Percentiles rank a stretch among this genome's conserved stretches.
phyloP scores from a whole-genome alignment of 116 monocot species.

The Phalaenopsis hybrid region DNA sequence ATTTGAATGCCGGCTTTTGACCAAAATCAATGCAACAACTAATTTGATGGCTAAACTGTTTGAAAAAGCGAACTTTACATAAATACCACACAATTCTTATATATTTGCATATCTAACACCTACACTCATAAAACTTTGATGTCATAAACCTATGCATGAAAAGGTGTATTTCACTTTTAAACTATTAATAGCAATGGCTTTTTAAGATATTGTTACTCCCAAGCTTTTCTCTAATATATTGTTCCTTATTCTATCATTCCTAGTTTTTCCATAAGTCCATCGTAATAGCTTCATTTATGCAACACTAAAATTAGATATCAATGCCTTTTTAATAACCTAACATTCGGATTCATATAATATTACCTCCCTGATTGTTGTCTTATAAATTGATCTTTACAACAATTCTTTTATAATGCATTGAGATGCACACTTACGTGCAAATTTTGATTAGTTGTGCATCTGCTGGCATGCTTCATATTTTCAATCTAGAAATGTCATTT shows the following conservation, averaged over 20 bases:
- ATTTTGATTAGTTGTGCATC: neutral
- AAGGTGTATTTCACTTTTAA: too few relatives aligned
- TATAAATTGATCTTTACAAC: neutral
- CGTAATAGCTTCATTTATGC: too few relatives aligned
- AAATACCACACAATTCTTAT: too few relatives aligned
- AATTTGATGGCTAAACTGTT: neutral
- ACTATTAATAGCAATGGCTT: too few relatives aligned
- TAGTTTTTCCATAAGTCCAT: too few relatives aligned
- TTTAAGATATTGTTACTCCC: too few relatives aligned
- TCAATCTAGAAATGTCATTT: neutral
- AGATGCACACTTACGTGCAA: neutral
- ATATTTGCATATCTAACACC: too few relatives aligned
- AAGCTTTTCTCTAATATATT: too few relatives aligned
- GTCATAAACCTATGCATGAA: too few relatives aligned
- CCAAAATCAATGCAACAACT: neutral
- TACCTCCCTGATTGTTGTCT: neutral
- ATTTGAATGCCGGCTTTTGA: neutral
- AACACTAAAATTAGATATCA: neutral
- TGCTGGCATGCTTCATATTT: neutral
- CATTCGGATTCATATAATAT: neutral
- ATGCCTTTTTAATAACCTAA: neutral
- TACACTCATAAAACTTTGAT: too few relatives aligned
- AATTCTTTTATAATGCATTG: neutral
- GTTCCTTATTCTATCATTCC: too few relatives aligned
- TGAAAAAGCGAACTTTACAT: neutral